Evolutionary conservation across 352 stramenopile species (phyloP), one percentile per base, ranked within the genome.

Genomic region (Globisporangium cylindrosporum): DNA sequence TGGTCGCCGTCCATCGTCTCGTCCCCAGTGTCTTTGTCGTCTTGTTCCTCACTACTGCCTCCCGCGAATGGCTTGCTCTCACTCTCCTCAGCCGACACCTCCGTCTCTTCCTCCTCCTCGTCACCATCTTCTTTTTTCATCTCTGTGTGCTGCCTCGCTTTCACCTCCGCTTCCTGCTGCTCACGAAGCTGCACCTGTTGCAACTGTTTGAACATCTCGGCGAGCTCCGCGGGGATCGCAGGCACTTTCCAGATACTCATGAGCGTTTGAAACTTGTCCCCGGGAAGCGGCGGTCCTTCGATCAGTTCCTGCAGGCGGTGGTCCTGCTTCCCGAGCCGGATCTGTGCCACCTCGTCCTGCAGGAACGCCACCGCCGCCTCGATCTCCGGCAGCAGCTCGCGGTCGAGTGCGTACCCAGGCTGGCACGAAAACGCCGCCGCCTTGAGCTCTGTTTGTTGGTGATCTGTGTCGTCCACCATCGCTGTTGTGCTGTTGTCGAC

Each of bases 361-460:
- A 93, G 68, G 60, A 78, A 84, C 51, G 79, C 67, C 51, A 91
- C 82, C 27, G 82, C 81, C 20, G 81, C 80, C 58, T 88, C 75
- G 12, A 93, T 66, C 72, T 87, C 74, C 34, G 82, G 76, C 48
- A 89, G 70, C 46, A 83, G 70, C 38, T 69, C 68, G 53, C 69
- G 66, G 59, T 67, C 61, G 22, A 63, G 27, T 25, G n/a, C 32
- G 43, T 36, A 34, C 24, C 68, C 68, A 4, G 55, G 56, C 4
- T 57, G 67, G 46, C 67, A 70, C 43, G 29, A 46, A 25, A 70
- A 70, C n/a, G 51, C 27, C 32, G 51, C 0, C 22, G 63, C 7
- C 25, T 48, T 48, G 41, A 20, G 49, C 49, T 57, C 53, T 22
- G 3, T 4, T 18, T 43, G 36, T 22, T 27, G 25, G 15, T 18